Evolutionary conservation across 2,329 filamentous ascomycete species (phyloP).

Genomic region (Macrophomina pseudophaseolina): DNA sequence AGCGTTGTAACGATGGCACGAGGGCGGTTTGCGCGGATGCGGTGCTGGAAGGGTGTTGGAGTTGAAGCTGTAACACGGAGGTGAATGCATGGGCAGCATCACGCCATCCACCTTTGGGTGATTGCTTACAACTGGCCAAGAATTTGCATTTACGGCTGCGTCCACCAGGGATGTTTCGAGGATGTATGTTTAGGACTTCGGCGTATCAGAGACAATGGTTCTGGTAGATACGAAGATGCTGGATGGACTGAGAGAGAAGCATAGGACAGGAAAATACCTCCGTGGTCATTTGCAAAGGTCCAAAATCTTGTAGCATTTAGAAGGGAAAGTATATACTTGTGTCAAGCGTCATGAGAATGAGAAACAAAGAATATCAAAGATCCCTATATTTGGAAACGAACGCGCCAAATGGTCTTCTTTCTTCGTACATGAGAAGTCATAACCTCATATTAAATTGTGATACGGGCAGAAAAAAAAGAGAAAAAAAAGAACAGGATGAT

Average conservation of each 20-base stretch:
- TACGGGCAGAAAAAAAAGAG: no score
- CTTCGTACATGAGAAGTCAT: slow-evolving; percentile 18
- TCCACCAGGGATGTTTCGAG: neutral
- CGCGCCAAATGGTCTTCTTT: neutral
- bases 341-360: neutral
- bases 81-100: no score
- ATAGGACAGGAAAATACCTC: neutral
- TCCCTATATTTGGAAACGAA: neutral
- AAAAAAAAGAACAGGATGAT: neutral
- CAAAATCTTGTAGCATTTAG: slow-evolving; percentile 1
- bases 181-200: neutral
- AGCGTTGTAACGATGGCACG: neutral
- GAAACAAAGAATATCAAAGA: neutral
- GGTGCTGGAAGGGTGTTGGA: neutral
- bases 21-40: neutral
- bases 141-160: no score
- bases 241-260: neutral
- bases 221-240: slow-evolving; percentile 1
- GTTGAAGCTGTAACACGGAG: no score
- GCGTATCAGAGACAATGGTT: slow-evolving; percentile 1
- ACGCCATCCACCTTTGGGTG: no score
- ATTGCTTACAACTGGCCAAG: no score
- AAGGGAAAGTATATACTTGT: neutral
- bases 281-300: neutral
- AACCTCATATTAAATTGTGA: slow-evolving; percentile 15